A percentile compares a stretch with the other conserved stretches of the same genome.
Evolutionary conservation across 73 alveolate genomes (phyloP).

Genomic region (Paramecium bursaria): DNA sequence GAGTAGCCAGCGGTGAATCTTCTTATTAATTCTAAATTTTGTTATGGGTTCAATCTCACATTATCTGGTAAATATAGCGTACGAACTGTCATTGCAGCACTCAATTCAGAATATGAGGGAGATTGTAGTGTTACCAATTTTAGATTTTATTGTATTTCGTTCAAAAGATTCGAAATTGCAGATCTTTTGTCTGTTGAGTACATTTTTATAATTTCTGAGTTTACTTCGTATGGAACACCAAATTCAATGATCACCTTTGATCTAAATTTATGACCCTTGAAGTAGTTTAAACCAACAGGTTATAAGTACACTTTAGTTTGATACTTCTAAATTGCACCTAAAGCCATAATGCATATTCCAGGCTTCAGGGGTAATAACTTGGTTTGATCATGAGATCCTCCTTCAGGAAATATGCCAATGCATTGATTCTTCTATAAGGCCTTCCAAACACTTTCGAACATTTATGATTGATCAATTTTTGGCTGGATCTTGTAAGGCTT

Average conservation of each 20-base stretch:
- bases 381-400: slow-evolving; percentile 96
- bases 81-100: slow-evolving; percentile 82
- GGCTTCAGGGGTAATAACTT: slow-evolving; percentile 92
- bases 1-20: slow-evolving; percentile 85
- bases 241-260: slow-evolving; percentile 90
- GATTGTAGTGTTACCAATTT: slow-evolving; percentile 88
- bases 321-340: slow-evolving; percentile 95
- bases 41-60: slow-evolving; percentile 74
- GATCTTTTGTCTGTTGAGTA: slow-evolving; percentile 83
- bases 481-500: slow-evolving; percentile 84
- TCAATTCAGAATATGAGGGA: slow-evolving; percentile 88
- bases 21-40: slow-evolving; percentile 77
- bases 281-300: slow-evolving; percentile 95
- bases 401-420: slow-evolving; percentile 98
- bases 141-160: slow-evolving; percentile 74
- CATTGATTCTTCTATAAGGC: slow-evolving; percentile 87
- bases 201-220: slow-evolving; percentile 76
- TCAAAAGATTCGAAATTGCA: slow-evolving; percentile 83
- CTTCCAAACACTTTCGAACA: slow-evolving; percentile 86
- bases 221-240: slow-evolving; percentile 93
- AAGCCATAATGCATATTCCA: slow-evolving; percentile 95
- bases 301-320: slow-evolving; percentile 81
- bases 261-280: slow-evolving; percentile 91
- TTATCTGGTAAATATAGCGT: slow-evolving; percentile 87
- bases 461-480: slow-evolving; percentile 91